Evolutionary conservation across 2,329 filamentous ascomycete species (phyloP).

Genomic region (Septoria petroselini): DNA sequence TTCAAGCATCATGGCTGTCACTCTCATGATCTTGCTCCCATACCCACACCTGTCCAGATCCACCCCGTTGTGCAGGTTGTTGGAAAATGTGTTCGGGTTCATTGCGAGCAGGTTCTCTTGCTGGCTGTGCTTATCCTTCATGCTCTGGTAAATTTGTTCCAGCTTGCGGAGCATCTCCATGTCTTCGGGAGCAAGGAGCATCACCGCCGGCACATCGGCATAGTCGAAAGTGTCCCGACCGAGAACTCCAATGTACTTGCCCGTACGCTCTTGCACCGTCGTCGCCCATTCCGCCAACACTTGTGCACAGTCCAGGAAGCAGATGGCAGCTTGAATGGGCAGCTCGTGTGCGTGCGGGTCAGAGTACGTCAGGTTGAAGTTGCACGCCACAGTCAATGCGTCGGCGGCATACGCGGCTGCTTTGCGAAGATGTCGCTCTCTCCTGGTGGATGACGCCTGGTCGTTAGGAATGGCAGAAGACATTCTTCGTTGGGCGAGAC

Average conservation of each 20-base stretch:
- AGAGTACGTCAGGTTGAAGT: constrained; percentile 77
- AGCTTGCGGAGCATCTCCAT: constrained; percentile 80
- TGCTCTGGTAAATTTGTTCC: constrained; percentile 69
- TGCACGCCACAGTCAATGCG: constrained; percentile 83
- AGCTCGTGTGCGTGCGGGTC: constrained; percentile 81
- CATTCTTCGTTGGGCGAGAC: constrained; percentile 34
- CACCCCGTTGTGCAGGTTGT: constrained; percentile 38
- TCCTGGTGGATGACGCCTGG: constrained; percentile 55
- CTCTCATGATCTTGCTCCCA: constrained; percentile 76
- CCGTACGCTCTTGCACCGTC: constrained; percentile 90
- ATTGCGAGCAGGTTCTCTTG: constrained; percentile 54
- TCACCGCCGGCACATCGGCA: constrained; percentile 75
- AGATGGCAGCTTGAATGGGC: constrained; percentile 86
- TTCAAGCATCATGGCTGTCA: constrained; percentile 82
- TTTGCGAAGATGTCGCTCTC: constrained; percentile 84
- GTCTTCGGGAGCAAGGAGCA: constrained; percentile 90
- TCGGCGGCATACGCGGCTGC: constrained; percentile 95
- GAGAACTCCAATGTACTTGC: constrained; percentile 79
- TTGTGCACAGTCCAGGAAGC: constrained; percentile 89
- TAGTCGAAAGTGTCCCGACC: constrained; percentile 79
- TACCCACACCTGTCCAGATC: constrained; percentile 64
- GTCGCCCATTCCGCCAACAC: constrained; percentile 93
- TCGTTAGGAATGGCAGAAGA: constrained; percentile 24
- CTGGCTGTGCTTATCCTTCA: constrained; percentile 68
- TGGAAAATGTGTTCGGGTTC: constrained; percentile 45